These are phyloP conservation scores for Terfezia boudieri DNA, from an alignment of 495 filamentous ascomycete genomes.

Conservation along the genomic window DNA sequence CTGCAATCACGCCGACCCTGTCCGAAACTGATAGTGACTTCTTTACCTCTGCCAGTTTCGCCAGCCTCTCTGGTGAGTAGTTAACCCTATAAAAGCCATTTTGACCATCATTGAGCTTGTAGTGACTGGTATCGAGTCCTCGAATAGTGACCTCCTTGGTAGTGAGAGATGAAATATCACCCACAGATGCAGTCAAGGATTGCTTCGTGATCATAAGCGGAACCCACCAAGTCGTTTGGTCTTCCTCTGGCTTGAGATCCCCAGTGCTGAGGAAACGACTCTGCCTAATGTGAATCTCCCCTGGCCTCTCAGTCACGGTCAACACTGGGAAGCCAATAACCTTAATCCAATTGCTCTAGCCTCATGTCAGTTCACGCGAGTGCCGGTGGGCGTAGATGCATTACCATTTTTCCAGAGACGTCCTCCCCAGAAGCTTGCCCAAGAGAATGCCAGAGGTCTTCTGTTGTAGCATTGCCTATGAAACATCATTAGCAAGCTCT, in stretches of 20 bases:
- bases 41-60: constrained; percentile 51
- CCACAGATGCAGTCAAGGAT: constrained; percentile 26
- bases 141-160: constrained; percentile 50
- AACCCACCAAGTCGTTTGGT: constrained; percentile 89
- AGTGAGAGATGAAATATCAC: constrained; percentile 36
- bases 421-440: constrained; percentile 74
- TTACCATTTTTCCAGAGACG: constrained; percentile 56
- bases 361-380: constrained; percentile 8
- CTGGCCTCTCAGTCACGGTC: constrained; percentile 59
- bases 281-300: constrained; percentile 62
- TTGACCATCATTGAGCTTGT: constrained; percentile 76
- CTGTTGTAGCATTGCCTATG: constrained; percentile 64
- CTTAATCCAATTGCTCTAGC: constrained; percentile 62
- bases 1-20: constrained; percentile 74
- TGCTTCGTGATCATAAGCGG: constrained; percentile 56
- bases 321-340: constrained; percentile 86
- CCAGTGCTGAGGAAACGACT: constrained; percentile 74
- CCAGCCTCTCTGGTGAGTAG: constrained; percentile 58
- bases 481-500: too few relatives aligned
- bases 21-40: constrained; percentile 58
- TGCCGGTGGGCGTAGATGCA: neutral
- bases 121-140: constrained; percentile 56
- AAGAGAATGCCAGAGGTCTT: constrained; percentile 79
- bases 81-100: constrained; percentile 86
- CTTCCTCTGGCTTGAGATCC: constrained; percentile 62